Percentiles rank a stretch among this genome's conserved stretches.
Conservation (phyloP, 2,329 filamentous ascomycete species). For the Elsinoe arachidis region DNA sequence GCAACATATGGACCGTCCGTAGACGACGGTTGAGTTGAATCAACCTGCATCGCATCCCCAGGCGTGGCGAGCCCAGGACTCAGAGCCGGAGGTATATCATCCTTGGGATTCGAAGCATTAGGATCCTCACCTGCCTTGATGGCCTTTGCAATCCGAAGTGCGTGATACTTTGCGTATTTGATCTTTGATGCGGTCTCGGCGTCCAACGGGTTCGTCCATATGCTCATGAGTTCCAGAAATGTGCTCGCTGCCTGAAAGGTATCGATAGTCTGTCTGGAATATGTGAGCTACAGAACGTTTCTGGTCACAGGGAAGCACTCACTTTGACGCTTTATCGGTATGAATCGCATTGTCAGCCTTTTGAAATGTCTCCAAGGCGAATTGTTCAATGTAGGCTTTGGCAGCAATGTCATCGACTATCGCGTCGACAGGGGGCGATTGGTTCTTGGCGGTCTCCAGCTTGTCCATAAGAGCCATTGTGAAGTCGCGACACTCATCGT, state of each 20-base stretch:
- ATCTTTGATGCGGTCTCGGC: conserved; percentile 74
- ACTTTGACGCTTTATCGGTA: conserved; percentile 76
- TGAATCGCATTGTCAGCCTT: conserved; percentile 74
- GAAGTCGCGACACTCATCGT: conserved; percentile 70
- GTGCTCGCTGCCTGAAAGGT: conserved; percentile 89
- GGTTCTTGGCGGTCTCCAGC: conserved; percentile 70
- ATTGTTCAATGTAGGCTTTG: conserved; percentile 89
- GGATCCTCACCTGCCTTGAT: conserved; percentile 86
- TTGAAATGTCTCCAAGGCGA: conserved; percentile 78
- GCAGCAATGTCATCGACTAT: conserved; percentile 78
- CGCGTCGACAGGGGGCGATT: conserved; percentile 69
- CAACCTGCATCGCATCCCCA: conserved; percentile 3
- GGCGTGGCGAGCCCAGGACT: not conserved
- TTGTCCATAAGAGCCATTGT: conserved; percentile 83
- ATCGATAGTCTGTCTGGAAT: conserved; percentile 71
- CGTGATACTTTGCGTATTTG: conserved; percentile 96
- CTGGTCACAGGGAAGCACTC: conserved; percentile 20
- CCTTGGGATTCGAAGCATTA: conserved; percentile 77
- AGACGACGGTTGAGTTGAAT: not conserved
- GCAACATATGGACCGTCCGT: conserved; percentile 28
- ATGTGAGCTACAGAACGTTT: not conserved
- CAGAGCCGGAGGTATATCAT: conserved; percentile 38
- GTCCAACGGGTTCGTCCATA: conserved; percentile 68
- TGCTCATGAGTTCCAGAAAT: conserved; percentile 78
- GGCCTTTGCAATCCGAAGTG: conserved; percentile 79